Evolutionary conservation across 805 yeast genomes (phyloP), one percentile per base, ranked within the genome.

Genomic region (Tetrapisispora fleetii): DNA sequence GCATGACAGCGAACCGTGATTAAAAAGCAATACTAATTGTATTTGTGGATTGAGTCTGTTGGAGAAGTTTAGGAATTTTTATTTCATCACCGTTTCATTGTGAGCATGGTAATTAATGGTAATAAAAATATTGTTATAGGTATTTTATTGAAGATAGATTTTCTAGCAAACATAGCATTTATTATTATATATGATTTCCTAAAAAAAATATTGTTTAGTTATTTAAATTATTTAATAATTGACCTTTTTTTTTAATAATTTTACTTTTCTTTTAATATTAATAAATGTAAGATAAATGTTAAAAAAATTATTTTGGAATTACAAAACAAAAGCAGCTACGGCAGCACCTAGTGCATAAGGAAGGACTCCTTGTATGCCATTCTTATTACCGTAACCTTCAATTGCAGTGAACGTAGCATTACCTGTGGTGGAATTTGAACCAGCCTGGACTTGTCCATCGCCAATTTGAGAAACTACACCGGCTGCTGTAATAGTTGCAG

Each of bases 391-490:
- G 16, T 41, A 41, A 30, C 44, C 44, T 41, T 41, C 39, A 39
- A 22, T 45, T 35, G 40, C 48, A 14, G 36, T 36, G 30, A 30
- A 22, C 2, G 27, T 21, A 19, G 40, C 37, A 37, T 35, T 28
- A 28, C 33, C 22, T 8, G 45, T 24, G 10, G 45, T 46, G 17
- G 28, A 24, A 17, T 40, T 40, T 7, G 35, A 9, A 27, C 43
- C 33, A 40, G 35, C 48, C 33, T 40, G 44, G 17, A 46, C 33
- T 19, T 46, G 48, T 13, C 48, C 48, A 35, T 45, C 47, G 13
- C 38, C 22, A 32, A 45, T 45, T 39, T 45, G 48, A 39, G 48
- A 45, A 30, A 45, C 33, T 14, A 45, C 11, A 3, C 24, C 28
- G 16, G 28, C 4, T 13, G 32, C 33, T 17, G 17, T 17, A 38